phyloP scores from a whole-genome alignment of 2,329 filamentous ascomycete genomes.

The Colletotrichum sp. region DNA sequence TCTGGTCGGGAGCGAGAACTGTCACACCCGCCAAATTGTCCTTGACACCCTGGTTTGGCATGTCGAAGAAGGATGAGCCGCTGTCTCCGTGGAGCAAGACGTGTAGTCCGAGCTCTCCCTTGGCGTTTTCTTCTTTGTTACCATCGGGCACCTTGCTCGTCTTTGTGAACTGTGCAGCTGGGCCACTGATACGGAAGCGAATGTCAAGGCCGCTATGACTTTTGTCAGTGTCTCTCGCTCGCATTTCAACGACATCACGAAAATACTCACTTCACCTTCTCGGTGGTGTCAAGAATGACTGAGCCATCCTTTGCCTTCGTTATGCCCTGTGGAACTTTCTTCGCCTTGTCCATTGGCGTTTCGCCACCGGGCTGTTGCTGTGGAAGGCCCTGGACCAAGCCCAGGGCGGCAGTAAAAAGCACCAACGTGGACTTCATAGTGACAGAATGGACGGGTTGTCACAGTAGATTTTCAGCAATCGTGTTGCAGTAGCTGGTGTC shows the following conservation, averaged over 20 bases:
- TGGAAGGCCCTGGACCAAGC: not conserved
- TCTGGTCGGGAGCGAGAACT: conserved; percentile 57
- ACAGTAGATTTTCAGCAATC: accelerated
- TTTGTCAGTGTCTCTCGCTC: accelerated
- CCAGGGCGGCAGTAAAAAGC: not conserved
- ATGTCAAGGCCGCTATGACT: conserved; percentile 50
- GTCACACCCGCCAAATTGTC: conserved; percentile 55
- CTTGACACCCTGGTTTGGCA: conserved; percentile 59
- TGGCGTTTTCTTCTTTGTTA: conserved; percentile 19
- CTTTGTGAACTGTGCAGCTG: conserved; percentile 57
- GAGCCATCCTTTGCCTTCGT: conserved; percentile 57
- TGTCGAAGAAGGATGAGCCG: conserved; percentile 62
- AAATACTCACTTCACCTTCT: conserved; percentile 52
- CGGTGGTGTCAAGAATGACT: conserved; percentile 60
- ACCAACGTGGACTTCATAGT: not conserved
- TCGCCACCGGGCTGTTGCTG: not conserved
- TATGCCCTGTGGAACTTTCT: conserved; percentile 37
- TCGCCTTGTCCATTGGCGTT: conserved; percentile 31
- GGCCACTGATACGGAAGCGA: conserved; percentile 60
- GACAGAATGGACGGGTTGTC: accelerated
- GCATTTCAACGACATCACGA: not conserved
- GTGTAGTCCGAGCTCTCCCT: conserved; percentile 53
- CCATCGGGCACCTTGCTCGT: conserved; percentile 47
- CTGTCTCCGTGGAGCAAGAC: conserved; percentile 65
- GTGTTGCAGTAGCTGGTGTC: accelerated